A percentile compares a stretch with the other conserved stretches of the same genome.
Evolutionary conservation across 1,139 yeast species (phyloP).

Genomic region (Candida sojae): DNA sequence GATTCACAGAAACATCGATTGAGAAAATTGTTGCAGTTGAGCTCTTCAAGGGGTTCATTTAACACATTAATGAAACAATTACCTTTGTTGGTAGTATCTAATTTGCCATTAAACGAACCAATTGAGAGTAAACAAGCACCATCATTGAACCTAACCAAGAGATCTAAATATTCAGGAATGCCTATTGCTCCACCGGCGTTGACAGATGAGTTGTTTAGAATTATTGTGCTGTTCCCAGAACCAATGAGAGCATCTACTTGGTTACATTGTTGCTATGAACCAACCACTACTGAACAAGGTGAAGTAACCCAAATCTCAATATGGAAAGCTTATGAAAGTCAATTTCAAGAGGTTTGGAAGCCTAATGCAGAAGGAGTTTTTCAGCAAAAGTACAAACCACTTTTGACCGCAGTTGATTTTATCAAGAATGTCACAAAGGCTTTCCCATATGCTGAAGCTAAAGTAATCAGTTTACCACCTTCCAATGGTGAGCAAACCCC

Average conservation of each 20-base stretch:
- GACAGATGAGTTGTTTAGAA: slow-evolving; percentile 54
- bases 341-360: slow-evolving; percentile 55
- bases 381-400: slow-evolving; percentile 51
- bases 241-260: slow-evolving; percentile 93
- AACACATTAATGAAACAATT: slow-evolving; percentile 55
- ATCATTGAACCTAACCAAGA: slow-evolving; percentile 30
- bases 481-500: slow-evolving; percentile 50
- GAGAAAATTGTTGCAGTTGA: slow-evolving; percentile 32
- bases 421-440: slow-evolving; percentile 92
- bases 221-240: slow-evolving; percentile 69
- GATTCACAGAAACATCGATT: slow-evolving; percentile 38
- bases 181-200: slow-evolving; percentile 65
- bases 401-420: slow-evolving; percentile 94
- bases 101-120: slow-evolving; percentile 27
- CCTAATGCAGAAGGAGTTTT: slow-evolving; percentile 42
- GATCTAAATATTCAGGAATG: slow-evolving; percentile 40
- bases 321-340: slow-evolving; percentile 94
- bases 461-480: slow-evolving; percentile 66
- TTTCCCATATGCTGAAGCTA: slow-evolving; percentile 88
- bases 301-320: slow-evolving; percentile 94
- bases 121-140: slow-evolving; percentile 22
- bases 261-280: slow-evolving; percentile 91
- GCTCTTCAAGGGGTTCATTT: slow-evolving; percentile 36
- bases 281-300: slow-evolving; percentile 50
- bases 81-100: slow-evolving; percentile 58